phyloP scores from a whole-genome alignment of 371 early-diverging fungal species.

The Choanephora cucurbitarum region DNA sequence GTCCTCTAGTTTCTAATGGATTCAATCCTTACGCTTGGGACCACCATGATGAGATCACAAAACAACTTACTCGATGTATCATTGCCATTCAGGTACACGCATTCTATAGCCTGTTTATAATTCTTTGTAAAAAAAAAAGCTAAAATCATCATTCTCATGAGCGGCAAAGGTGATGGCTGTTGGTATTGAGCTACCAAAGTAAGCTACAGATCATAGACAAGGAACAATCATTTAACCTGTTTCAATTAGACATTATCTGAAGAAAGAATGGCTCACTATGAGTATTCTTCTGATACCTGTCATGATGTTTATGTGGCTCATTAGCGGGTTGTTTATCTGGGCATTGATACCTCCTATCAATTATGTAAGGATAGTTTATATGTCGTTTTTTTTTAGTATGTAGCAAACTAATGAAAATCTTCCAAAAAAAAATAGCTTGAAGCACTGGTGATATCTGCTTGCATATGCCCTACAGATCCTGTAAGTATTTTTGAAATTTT shows the following conservation, averaged over 20 bases:
- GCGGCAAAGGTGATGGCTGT: constrained; percentile 78
- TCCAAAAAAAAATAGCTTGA: too few relatives aligned
- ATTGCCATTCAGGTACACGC: constrained; percentile 75
- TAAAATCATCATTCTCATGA: constrained; percentile 5
- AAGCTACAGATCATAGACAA: constrained; percentile 11
- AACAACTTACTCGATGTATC: constrained; percentile 75
- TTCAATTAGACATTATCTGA: constrained; percentile 45
- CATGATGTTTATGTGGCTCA: constrained; percentile 87
- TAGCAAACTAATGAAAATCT: too few relatives aligned
- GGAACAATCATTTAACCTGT: neutral
- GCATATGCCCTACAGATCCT: constrained; percentile 96
- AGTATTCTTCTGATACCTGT: constrained; percentile 80
- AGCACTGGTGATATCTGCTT: constrained; percentile 82
- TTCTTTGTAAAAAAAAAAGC: constrained; percentile 4
- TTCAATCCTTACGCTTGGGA: constrained; percentile 64
- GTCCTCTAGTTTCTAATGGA: constrained; percentile 67
- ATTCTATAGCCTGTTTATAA: neutral
- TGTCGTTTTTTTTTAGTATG: too few relatives aligned
- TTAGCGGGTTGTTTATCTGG: constrained; percentile 74
- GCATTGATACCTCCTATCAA: constrained; percentile 59
- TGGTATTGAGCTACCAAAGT: constrained; percentile 83
- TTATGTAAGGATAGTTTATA: constrained; percentile 68
- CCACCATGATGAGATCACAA: constrained; percentile 57
- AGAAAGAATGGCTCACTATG: constrained; percentile 67
- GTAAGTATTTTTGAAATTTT: constrained; percentile 37